A percentile compares a stretch with the other conserved stretches of the same genome.
These are phyloP conservation scores for Atkinsonella texensis DNA, from an alignment of 2,329 filamentous ascomycete species.

Conservation along the genomic window DNA sequence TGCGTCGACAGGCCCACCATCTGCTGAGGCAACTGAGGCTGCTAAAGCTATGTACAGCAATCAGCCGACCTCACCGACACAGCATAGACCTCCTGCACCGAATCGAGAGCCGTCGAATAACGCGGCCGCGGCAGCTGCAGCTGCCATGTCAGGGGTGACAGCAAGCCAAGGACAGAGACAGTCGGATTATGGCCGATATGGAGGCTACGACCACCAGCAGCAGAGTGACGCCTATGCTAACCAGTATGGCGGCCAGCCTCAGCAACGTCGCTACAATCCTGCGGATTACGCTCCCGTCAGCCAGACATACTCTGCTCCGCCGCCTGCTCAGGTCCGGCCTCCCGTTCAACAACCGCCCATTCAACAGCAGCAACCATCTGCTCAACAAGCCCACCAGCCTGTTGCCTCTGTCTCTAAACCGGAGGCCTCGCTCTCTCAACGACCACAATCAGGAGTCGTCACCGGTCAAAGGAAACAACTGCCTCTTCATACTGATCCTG, in stretches of 20 bases:
- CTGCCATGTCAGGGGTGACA: slow-evolving; percentile 41
- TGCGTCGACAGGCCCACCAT: slow-evolving; percentile 4
- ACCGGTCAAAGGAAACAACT: slow-evolving; percentile 42
- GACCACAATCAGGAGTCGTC: slow-evolving; percentile 16
- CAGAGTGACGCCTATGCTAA: slow-evolving; percentile 25
- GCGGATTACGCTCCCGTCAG: slow-evolving; percentile 59
- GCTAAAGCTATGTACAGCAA: slow-evolving; percentile 50
- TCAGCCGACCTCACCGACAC: slow-evolving; percentile 39
- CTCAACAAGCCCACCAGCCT: slow-evolving; percentile 26
- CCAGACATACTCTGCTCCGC: slow-evolving; percentile 26
- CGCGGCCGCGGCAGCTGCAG: slow-evolving; percentile 45
- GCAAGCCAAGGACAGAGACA: slow-evolving; percentile 22
- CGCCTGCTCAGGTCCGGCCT: slow-evolving; percentile 19
- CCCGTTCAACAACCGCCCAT: slow-evolving; percentile 13
- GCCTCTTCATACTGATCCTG: slow-evolving; percentile 58
- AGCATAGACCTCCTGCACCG: slow-evolving; percentile 37
- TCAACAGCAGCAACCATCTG: slow-evolving; percentile 20
- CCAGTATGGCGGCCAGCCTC: slow-evolving; percentile 19
- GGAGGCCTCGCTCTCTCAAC: slow-evolving; percentile 21
- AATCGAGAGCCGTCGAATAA: slow-evolving; percentile 42
- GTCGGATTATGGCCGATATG: slow-evolving; percentile 23
- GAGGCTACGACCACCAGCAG: slow-evolving; percentile 20
- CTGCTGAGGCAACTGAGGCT: slow-evolving; percentile 44
- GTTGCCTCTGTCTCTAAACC: slow-evolving; percentile 25
- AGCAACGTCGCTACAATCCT: slow-evolving; percentile 60